phyloP scores from a whole-genome alignment of 371 early-diverging fungal species.

The Apophysomyces elegans region DNA sequence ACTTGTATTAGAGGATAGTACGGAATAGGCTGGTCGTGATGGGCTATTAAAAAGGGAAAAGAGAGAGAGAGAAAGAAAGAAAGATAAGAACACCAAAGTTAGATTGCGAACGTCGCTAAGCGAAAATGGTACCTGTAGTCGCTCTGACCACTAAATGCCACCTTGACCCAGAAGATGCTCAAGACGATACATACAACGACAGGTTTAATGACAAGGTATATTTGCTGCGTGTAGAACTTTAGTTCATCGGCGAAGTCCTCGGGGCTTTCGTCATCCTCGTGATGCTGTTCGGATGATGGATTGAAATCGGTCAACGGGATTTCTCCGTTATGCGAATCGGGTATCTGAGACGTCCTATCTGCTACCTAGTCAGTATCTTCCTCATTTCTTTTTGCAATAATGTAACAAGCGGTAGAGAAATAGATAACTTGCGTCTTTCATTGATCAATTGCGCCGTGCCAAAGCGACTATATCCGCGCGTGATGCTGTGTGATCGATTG shows the following conservation, averaged over 20 bases:
- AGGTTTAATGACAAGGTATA: conserved; percentile 82
- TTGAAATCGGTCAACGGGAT: conserved; percentile 18
- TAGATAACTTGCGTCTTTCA: conserved; percentile 17
- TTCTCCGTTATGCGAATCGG: conserved; percentile 5
- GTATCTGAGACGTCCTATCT: conserved; percentile 11
- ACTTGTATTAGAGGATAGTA: conserved; percentile 13
- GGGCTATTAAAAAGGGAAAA: conserved; percentile 39
- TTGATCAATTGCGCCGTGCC: conserved; percentile 17
- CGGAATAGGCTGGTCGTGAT: conserved; percentile 50
- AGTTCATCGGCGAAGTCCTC: conserved; percentile 63
- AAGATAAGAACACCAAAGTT: background rate
- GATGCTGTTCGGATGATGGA: background rate
- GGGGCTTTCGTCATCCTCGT: conserved; percentile 31
- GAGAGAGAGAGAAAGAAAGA: background rate
- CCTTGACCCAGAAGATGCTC: conserved; percentile 86
- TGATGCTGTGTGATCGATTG: conserved; percentile 10
- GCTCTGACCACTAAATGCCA: conserved; percentile 57
- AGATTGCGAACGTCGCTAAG: background rate
- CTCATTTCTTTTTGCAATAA: background rate
- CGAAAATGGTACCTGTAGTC: conserved; percentile 54
- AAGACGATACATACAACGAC: conserved; percentile 77
- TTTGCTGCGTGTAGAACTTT: conserved; percentile 77
- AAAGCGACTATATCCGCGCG: conserved; percentile 6
- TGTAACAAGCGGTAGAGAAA: background rate
- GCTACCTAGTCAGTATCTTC: background rate